These are phyloP conservation scores for Lachancea cidri DNA, from an alignment of 805 yeast species.

Conservation along the genomic window DNA sequence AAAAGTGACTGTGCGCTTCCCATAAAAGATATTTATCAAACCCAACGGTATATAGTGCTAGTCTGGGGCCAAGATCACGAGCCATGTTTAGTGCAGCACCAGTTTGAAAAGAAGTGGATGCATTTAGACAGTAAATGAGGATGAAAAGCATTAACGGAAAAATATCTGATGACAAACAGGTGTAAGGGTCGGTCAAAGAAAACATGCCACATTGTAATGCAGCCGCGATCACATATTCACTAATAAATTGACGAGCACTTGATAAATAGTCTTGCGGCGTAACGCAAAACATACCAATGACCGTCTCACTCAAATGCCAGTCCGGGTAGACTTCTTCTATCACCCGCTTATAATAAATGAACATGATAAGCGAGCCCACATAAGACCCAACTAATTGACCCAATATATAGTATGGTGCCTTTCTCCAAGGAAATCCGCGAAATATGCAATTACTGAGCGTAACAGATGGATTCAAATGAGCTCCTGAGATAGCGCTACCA, in stretches of 20 bases:
- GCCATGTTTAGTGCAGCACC: slow-evolving; percentile 52
- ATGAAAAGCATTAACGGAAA: slow-evolving; percentile 46
- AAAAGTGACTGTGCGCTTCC: slow-evolving; percentile 39
- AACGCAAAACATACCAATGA: slow-evolving; percentile 45
- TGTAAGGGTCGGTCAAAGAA: slow-evolving; percentile 48
- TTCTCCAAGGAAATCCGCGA: slow-evolving; percentile 48
- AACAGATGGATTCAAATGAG: slow-evolving; percentile 52
- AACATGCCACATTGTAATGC: slow-evolving; percentile 43
- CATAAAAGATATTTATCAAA: slow-evolving; percentile 39
- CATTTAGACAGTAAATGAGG: slow-evolving; percentile 41
- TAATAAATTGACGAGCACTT: slow-evolving; percentile 41
- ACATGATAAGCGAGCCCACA: slow-evolving; percentile 42
- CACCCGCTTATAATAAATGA: slow-evolving; percentile 40
- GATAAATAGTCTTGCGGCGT: slow-evolving; percentile 39
- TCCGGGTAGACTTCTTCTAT: slow-evolving; percentile 23
- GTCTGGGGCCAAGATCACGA: slow-evolving; percentile 51
- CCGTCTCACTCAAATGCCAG: slow-evolving; percentile 25
- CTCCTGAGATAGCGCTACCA: slow-evolving; percentile 49
- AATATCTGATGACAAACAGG: slow-evolving; percentile 40
- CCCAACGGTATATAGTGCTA: slow-evolving; percentile 45
- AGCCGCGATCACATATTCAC: slow-evolving; percentile 44
- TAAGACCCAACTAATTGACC: slow-evolving; percentile 48
- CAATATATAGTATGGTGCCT: slow-evolving; percentile 40
- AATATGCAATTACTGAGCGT: slow-evolving; percentile 43
- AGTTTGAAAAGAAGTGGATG: slow-evolving; percentile 48